phyloP scores from a whole-genome alignment of 2,329 filamentous ascomycete species.

The Monosporascus ibericus region DNA sequence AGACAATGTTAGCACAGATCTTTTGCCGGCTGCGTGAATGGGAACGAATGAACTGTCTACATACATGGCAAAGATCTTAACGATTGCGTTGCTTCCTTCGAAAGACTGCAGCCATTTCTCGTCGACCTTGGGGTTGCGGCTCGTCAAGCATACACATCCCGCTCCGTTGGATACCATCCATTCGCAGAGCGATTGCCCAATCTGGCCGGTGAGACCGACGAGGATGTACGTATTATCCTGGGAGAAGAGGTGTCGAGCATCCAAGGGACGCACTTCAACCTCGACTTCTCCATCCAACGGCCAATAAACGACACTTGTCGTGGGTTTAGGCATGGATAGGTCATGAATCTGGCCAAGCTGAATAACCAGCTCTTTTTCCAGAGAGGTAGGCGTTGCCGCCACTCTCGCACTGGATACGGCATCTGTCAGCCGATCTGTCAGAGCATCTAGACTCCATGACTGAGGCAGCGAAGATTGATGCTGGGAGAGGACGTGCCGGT shows the following conservation, averaged over 20 bases:
- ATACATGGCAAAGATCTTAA: constrained; percentile 12
- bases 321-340: neutral
- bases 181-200: constrained; percentile 23
- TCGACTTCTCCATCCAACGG: neutral
- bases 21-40: too few relatives aligned
- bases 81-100: constrained; percentile 1
- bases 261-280: neutral
- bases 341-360: too few relatives aligned
- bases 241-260: constrained; percentile 1
- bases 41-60: too few relatives aligned
- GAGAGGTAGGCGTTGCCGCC: too few relatives aligned
- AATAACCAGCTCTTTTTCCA: too few relatives aligned
- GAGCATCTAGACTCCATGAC: too few relatives aligned
- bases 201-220: constrained; percentile 19
- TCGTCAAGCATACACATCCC: constrained; percentile 22
- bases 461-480: too few relatives aligned
- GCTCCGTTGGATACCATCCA: constrained; percentile 28
- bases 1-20: too few relatives aligned
- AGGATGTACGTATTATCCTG: constrained; percentile 25
- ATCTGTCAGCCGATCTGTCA: too few relatives aligned
- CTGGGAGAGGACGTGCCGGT: too few relatives aligned
- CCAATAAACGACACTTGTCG: constrained; percentile 4
- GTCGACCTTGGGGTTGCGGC: constrained; percentile 25
- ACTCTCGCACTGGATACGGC: too few relatives aligned
- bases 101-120: constrained; percentile 13